Conservation (phyloP, 805 yeast species). For the Candida pseudoglaebosa region DNA sequence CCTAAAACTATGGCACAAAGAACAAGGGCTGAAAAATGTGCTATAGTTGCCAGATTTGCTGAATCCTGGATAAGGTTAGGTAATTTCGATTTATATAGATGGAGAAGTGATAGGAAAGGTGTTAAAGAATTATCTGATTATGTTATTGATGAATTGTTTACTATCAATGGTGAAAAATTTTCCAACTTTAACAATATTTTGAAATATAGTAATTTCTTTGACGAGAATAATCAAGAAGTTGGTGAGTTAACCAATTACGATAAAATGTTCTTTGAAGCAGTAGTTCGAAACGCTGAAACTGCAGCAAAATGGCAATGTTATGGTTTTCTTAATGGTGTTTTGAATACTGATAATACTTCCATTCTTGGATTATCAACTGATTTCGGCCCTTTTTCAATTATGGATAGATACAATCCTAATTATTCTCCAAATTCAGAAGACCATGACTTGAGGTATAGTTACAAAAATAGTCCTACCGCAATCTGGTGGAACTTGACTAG, state of each 20-base stretch:
- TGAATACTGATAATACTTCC: slow-evolving; percentile 92
- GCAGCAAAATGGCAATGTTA: slow-evolving; percentile 87
- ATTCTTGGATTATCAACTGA: slow-evolving; percentile 85
- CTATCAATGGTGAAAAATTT: slow-evolving; percentile 25
- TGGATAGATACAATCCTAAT: slow-evolving; percentile 78
- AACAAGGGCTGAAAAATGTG: slow-evolving; percentile 71
- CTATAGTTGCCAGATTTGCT: slow-evolving; percentile 79
- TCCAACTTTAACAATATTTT: slow-evolving; percentile 22
- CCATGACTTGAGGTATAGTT: slow-evolving; percentile 63
- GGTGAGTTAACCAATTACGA: slow-evolving; percentile 58
- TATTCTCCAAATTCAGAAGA: slow-evolving; percentile 93
- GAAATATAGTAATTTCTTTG: slow-evolving; percentile 18
- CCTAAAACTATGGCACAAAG: slow-evolving; percentile 80
- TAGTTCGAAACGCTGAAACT: slow-evolving; percentile 67
- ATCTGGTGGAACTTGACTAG: slow-evolving; percentile 92
- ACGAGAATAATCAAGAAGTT: slow-evolving; percentile 14
- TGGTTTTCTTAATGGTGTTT: slow-evolving; percentile 91
- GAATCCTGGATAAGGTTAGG: slow-evolving; percentile 87
- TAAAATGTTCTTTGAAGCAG: slow-evolving; percentile 64
- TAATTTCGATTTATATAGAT: slow-evolving; percentile 76
- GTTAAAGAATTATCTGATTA: slow-evolving; percentile 65
- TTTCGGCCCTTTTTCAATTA: slow-evolving; percentile 90
- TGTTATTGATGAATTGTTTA: slow-evolving; percentile 62
- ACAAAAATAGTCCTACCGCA: slow-evolving; percentile 77
- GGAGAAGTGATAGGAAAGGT: slow-evolving; percentile 66